These are phyloP conservation scores for Hypoxylon trugodes DNA, from an alignment of 495 filamentous ascomycete species.

Conservation along the genomic window DNA sequence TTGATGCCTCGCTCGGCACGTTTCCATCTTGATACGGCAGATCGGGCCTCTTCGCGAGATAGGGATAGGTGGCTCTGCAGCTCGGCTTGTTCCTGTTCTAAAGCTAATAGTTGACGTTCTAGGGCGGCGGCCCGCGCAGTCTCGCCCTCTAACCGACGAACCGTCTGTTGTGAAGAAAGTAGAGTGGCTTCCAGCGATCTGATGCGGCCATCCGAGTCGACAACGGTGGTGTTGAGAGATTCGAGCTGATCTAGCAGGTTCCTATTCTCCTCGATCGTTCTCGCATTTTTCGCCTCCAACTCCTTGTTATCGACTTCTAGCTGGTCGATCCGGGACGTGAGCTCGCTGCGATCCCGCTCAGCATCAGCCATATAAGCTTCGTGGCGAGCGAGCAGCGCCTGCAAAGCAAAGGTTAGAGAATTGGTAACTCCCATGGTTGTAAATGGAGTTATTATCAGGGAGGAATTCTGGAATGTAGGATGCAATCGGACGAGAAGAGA, in stretches of 20 bases:
- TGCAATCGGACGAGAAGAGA: neutral
- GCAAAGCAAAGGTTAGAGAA: conserved; percentile 73
- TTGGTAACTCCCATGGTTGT: conserved; percentile 46
- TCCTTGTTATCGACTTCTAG: conserved; percentile 80
- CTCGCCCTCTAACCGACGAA: conserved; percentile 74
- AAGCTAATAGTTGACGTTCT: conserved; percentile 75
- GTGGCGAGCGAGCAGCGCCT: conserved; percentile 91
- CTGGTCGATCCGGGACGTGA: conserved; percentile 73
- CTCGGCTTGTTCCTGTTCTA: conserved; percentile 82
- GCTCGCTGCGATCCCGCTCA: conserved; percentile 77
- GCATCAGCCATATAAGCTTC: conserved; percentile 92
- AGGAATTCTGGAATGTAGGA: conserved; percentile 12
- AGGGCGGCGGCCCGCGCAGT: conserved; percentile 77
- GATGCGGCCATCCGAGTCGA: conserved; percentile 78
- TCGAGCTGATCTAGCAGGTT: conserved; percentile 82
- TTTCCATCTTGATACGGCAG: conserved; percentile 82
- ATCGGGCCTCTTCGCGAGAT: conserved; percentile 74
- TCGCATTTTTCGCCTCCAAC: conserved; percentile 76
- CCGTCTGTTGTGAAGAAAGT: conserved; percentile 75
- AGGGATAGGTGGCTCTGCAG: conserved; percentile 71
- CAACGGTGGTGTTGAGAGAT: conserved; percentile 74
- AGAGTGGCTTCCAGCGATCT: conserved; percentile 75
- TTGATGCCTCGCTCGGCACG: conserved; percentile 77
- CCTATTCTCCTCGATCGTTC: conserved; percentile 81
- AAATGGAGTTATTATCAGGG: neutral